A percentile compares a stretch with the other conserved stretches of the same genome.
These are phyloP conservation scores for Dactylellina sp. DNA, from an alignment of 2,329 filamentous ascomycete genomes.

Conservation along the genomic window DNA sequence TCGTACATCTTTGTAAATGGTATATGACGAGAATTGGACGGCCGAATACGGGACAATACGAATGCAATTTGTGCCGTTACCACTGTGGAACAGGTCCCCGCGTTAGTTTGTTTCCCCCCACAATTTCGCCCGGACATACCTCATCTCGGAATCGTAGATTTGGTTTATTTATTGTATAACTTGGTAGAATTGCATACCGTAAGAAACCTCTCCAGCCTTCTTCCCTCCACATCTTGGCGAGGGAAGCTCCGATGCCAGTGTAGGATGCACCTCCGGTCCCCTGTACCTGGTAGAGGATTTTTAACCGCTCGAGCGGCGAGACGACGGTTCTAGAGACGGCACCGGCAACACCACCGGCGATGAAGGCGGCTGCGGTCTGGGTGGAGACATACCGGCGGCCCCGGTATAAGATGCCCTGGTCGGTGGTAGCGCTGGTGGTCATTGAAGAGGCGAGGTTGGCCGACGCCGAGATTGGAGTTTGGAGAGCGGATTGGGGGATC, in stretches of 20 bases:
- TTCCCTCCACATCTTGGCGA: constrained; percentile 95
- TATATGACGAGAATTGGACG: constrained; percentile 98
- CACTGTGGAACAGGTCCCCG: constrained; percentile 63
- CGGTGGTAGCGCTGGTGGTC: constrained; percentile 48
- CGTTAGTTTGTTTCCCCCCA: constrained; percentile 26
- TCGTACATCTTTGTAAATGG: constrained; percentile 90
- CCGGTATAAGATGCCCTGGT: constrained; percentile 14
- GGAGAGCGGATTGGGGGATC: constrained; percentile 42
- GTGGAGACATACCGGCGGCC: constrained; percentile 73
- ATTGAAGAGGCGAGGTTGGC: constrained; percentile 54
- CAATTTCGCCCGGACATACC: neutral
- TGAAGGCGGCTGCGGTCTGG: constrained; percentile 89
- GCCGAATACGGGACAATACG: constrained; percentile 98
- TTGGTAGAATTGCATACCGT: constrained; percentile 66
- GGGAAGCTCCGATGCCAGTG: constrained; percentile 87
- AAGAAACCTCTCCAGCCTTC: constrained; percentile 98
- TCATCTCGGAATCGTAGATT: constrained; percentile 13
- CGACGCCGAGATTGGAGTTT: constrained; percentile 46
- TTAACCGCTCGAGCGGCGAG: constrained; percentile 92
- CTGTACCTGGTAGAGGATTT: constrained; percentile 98
- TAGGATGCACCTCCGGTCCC: constrained; percentile 91
- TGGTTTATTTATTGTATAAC: neutral
- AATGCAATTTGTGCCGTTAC: constrained; percentile 98
- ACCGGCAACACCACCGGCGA: constrained; percentile 91
- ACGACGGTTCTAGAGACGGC: constrained; percentile 98